Percentiles rank a stretch among this genome's conserved stretches.
phyloP scores from a whole-genome alignment of 2,329 filamentous ascomycete genomes.

The Helicocarpus griseus region DNA sequence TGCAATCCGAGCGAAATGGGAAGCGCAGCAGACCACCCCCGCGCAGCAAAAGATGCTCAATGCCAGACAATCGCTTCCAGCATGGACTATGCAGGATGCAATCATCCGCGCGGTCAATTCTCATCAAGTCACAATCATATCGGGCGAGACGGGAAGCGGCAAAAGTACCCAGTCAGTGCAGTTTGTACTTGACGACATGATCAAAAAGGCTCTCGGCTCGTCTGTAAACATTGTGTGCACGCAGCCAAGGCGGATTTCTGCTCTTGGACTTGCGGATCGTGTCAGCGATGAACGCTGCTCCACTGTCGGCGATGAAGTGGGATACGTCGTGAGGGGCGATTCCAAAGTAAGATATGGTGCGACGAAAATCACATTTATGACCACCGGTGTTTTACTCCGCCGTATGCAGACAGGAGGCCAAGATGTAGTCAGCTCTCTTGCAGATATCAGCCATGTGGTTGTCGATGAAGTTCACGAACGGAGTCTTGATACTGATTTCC shows the following conservation, averaged over 20 bases:
- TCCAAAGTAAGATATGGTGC: conserved; percentile 59
- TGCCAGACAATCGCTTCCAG: conserved; percentile 65
- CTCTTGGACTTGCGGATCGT: conserved; percentile 83
- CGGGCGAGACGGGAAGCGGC: conserved; percentile 90
- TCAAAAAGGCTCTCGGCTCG: conserved; percentile 62
- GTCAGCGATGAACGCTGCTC: conserved; percentile 86
- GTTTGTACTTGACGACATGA: conserved; percentile 87
- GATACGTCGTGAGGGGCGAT: conserved; percentile 86
- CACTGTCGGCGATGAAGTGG: conserved; percentile 74
- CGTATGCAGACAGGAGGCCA: conserved; percentile 83
- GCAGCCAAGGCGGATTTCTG: conserved; percentile 88
- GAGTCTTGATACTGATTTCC: conserved; percentile 87
- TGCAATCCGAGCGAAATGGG: conserved; percentile 55
- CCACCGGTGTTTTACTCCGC: conserved; percentile 82
- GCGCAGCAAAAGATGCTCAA: conserved; percentile 66
- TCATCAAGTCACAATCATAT: conserved; percentile 90
- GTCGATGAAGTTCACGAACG: conserved; percentile 96
- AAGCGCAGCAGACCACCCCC: conserved; percentile 53
- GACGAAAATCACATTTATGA: conserved; percentile 92
- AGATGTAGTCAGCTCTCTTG: conserved; percentile 70
- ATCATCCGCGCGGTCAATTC: conserved; percentile 66
- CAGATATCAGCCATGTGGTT: conserved; percentile 86
- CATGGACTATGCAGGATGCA: conserved; percentile 70
- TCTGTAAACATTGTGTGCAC: conserved; percentile 89
- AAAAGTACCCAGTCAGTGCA: conserved; percentile 97